Conservation (phyloP, 192 early-diverging fungal genomes). For the Dissophora globulifera region DNA sequence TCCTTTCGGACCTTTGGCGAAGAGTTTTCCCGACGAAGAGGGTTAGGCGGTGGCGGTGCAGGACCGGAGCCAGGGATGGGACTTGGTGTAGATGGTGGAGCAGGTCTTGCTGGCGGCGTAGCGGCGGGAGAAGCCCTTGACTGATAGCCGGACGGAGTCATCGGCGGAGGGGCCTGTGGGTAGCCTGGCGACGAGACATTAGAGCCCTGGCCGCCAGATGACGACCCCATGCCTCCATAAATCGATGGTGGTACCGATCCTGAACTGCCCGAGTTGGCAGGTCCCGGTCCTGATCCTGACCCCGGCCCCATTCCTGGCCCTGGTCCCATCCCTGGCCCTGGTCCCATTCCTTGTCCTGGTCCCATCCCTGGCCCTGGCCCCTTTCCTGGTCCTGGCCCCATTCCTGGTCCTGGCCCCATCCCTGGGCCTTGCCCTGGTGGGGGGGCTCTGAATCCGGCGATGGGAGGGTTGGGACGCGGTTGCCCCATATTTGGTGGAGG, state of each 20-base stretch:
- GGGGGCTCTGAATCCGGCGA: constrained; percentile 14
- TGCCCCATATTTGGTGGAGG: constrained; percentile 34
- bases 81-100: constrained; percentile 3
- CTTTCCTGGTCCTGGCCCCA: constrained; percentile 7
- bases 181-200: background rate
- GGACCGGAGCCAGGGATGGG: constrained; percentile 1
- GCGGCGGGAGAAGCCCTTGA: constrained; percentile 22
- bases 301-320: constrained; percentile 9
- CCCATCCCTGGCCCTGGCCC: constrained; percentile 10
- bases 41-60: constrained; percentile 6
- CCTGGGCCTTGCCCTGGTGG: constrained; percentile 22
- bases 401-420: constrained; percentile 7
- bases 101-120: constrained; percentile 8
- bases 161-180: background rate
- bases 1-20: constrained; percentile 37
- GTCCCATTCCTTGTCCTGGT: constrained; percentile 19
- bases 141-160: constrained; percentile 21
- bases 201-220: background rate
- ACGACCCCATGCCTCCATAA: constrained; percentile 34
- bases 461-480: constrained; percentile 6
- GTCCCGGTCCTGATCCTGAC: constrained; percentile 1
- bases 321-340: constrained; percentile 19
- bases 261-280: constrained; percentile 1
- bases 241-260: constrained; percentile 11
- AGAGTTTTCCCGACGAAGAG: constrained; percentile 36